These are phyloP conservation scores for Colletotrichum lindemuthianum DNA, from an alignment of 2,329 filamentous ascomycete species.

Conservation along the genomic window DNA sequence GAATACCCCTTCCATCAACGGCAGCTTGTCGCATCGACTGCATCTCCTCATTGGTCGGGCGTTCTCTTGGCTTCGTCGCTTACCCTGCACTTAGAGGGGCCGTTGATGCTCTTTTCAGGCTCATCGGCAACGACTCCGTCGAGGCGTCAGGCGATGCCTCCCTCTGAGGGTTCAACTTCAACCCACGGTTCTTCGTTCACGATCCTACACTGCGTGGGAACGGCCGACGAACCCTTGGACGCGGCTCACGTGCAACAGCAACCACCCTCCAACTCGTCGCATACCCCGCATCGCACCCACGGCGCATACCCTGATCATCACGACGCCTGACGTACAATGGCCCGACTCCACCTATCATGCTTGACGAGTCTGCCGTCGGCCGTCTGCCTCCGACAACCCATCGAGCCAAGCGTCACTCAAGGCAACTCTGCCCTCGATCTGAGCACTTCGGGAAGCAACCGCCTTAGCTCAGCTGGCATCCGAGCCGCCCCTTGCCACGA, in stretches of 20 bases:
- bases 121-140: slow-evolving; percentile 29
- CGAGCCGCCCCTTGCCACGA: neutral
- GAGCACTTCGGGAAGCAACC: slow-evolving; percentile 17
- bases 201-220: neutral
- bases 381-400: slow-evolving; percentile 31
- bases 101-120: slow-evolving; percentile 14
- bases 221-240: neutral
- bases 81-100: neutral
- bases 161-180: neutral
- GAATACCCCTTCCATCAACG: neutral
- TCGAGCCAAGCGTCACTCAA: slow-evolving; percentile 29
- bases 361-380: slow-evolving; percentile 27
- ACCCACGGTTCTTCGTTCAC: neutral
- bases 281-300: slow-evolving; percentile 24
- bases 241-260: neutral
- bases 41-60: slow-evolving; percentile 13
- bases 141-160: too few species aligned
- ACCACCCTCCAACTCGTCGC: neutral
- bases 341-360: slow-evolving; percentile 30
- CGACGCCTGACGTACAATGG: slow-evolving; percentile 1
- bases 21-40: slow-evolving; percentile 7
- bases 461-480: slow-evolving; percentile 15
- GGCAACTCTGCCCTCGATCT: slow-evolving; percentile 19
- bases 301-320: neutral
- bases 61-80: neutral